Base-by-base conservation (phyloP, 352 stramenopile genomes). In the Globisporangium paddicum region DNA sequence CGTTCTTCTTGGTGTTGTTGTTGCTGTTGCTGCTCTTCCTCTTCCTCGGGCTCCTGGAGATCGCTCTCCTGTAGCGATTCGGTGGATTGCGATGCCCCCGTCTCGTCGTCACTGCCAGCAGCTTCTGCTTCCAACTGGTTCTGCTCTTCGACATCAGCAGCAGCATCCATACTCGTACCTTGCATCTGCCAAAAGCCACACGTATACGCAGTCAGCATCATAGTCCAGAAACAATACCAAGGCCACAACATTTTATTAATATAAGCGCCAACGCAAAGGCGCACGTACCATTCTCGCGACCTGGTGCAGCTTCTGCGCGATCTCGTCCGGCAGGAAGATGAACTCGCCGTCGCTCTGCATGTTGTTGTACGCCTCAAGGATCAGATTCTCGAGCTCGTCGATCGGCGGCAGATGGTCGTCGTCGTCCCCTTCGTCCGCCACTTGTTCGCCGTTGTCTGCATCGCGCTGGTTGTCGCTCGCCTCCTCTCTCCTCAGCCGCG, bases 271-370 rank as follows among this genome's bases (percentile, higher is more conserved):
- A 10, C 21, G 49, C 32, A 34, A 1, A 42, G n/a, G n/a, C n/a
- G n/a, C n/a, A 76, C 73, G 52, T 56, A 91, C 80, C 62, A 88
- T 45, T 32, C 79, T 66, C 18, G 75, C 71, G 47, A 82, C 71
- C n/a, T 67, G 56, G 55, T 88, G 82, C 9, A 92, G 65, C 55
- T 89, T 89, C 32, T 72, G 68, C 19, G 79, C 78, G 18, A 92
- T 78, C 21, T 90, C 76, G 0, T 78, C 61, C 11, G 82, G 78
- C 26, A 92, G 60, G 38, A 90, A 90, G 55, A 92, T 90, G 61
- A 81, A 80, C 56, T 92, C 82, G 32, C 80, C 82, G 49, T 92
- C 82, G 55, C 79, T 90, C 64, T 92, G 79, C 74, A 92, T 89
- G 66, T 77, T 90, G 59, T 87, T 88, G 65, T 92, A 92, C 38